Evolutionary conservation across 257 asterid genomes (phyloP).

Genomic region (Solanum clarkiae): DNA sequence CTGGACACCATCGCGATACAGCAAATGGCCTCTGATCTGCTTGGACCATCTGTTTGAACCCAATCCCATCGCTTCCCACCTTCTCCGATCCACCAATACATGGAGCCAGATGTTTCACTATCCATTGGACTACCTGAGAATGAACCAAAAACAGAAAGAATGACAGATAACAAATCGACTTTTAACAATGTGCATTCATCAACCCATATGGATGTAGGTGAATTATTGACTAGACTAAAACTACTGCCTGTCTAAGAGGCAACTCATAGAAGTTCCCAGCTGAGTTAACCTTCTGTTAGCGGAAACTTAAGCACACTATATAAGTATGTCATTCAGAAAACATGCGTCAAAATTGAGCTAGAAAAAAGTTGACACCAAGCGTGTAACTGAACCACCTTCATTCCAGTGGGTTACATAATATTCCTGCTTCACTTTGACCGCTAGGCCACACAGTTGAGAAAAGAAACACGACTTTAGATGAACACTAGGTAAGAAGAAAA

Average conservation of each 20-base stretch:
- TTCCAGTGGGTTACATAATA: not conserved
- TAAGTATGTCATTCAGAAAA: not conserved
- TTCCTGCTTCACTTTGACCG: not conserved
- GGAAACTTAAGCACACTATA: not conserved
- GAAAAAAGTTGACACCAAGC: not conserved
- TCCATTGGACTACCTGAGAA: not conserved
- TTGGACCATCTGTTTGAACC: not conserved
- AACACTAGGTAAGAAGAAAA: not conserved
- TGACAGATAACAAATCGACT: too few relatives aligned
- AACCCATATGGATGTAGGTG: not conserved
- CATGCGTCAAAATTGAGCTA: not conserved
- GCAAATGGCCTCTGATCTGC: not conserved
- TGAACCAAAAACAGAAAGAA: not conserved
- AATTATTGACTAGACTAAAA: not conserved
- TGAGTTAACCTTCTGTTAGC: not conserved
- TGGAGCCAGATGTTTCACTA: constrained; percentile 3
- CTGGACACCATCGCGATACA: not conserved
- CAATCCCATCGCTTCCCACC: not conserved
- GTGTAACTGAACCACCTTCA: not conserved
- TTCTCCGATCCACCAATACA: not conserved
- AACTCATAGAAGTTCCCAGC: not conserved
- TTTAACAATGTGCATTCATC: not conserved
- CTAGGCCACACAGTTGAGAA: not conserved
- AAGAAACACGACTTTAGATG: not conserved
- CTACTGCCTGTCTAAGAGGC: not conserved